phyloP scores from a whole-genome alignment of 2,329 filamentous ascomycete species.

The Sarocladiaceae sp. region DNA sequence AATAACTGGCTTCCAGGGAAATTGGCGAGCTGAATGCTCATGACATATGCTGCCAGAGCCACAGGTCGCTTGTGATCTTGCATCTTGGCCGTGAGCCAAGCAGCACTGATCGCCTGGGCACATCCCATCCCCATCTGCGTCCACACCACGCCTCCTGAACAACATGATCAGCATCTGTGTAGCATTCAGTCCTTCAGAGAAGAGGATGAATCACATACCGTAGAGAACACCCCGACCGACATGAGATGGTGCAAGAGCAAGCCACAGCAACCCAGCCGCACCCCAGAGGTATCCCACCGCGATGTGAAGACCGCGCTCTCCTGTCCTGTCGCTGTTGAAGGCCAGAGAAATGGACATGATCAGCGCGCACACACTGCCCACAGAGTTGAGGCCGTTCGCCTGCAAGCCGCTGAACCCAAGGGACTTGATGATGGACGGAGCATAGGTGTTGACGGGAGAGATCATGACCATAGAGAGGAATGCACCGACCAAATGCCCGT shows the following conservation, averaged over 20 bases:
- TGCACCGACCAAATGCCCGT: constrained; percentile 20
- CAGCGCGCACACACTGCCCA: constrained; percentile 20
- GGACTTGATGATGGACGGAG: constrained; percentile 23
- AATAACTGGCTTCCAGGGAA: constrained; percentile 25
- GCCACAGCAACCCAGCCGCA: constrained; percentile 20
- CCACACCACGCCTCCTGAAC: constrained; percentile 21
- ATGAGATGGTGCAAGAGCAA: constrained; percentile 18
- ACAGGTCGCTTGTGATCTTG: constrained; percentile 22
- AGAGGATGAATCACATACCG: constrained; percentile 11
- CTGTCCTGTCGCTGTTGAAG: constrained; percentile 21
- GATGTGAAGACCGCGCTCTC: constrained; percentile 23
- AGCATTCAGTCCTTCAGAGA: neutral
- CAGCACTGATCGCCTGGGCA: constrained; percentile 23
- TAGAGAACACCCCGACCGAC: constrained; percentile 21
- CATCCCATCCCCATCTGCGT: constrained; percentile 26
- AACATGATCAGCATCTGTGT: neutral
- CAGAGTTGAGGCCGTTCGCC: constrained; percentile 23
- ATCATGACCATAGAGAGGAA: constrained; percentile 26
- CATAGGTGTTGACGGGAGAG: constrained; percentile 23
- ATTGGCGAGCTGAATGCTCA: constrained; percentile 24
- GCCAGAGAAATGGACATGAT: constrained; percentile 20
- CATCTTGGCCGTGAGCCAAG: constrained; percentile 24
- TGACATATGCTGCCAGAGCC: constrained; percentile 23
- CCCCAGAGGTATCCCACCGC: constrained; percentile 20
- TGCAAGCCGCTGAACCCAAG: constrained; percentile 20